Conservation (phyloP, 441 rosid genomes). For the Populus trichocarpa region DNA sequence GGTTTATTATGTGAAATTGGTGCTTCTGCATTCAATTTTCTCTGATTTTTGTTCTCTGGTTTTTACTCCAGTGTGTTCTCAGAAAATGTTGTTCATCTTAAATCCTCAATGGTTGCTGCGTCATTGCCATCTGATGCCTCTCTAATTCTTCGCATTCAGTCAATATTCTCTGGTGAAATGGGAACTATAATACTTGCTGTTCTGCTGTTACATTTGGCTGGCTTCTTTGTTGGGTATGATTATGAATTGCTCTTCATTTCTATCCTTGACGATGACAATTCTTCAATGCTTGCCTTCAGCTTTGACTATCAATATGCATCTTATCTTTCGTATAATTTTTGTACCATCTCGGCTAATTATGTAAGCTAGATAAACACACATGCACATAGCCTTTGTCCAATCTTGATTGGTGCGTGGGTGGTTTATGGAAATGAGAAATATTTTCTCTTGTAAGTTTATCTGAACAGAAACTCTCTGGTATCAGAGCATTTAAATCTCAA, state of each 20-base stretch:
- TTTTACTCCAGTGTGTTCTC: slow-evolving; percentile 49
- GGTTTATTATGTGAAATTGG: not conserved
- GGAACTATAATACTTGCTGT: slow-evolving; percentile 46
- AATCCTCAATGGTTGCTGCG: slow-evolving; percentile 39
- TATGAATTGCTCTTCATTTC: slow-evolving; percentile 21
- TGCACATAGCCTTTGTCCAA: not conserved
- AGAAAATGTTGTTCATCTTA: slow-evolving; percentile 45
- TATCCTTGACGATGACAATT: not conserved
- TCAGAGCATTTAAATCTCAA: not conserved
- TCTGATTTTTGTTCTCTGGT: not conserved
- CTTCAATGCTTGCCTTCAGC: not conserved
- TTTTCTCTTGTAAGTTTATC: not conserved
- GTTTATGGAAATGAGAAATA: not conserved
- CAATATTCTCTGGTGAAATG: slow-evolving; percentile 45
- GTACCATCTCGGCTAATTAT: not conserved
- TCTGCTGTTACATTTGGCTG: slow-evolving; percentile 48
- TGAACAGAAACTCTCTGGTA: not conserved
- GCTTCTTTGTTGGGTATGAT: slow-evolving; percentile 60
- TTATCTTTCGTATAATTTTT: not conserved
- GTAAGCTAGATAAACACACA: not conserved
- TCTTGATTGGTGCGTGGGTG: not conserved
- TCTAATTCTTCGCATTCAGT: slow-evolving; percentile 22
- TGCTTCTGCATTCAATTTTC: not conserved
- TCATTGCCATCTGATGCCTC: slow-evolving; percentile 36
- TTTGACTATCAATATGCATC: not conserved